phyloP scores from a whole-genome alignment of 495 filamentous ascomycete genomes.

The Saxispiralis lemnorum region DNA sequence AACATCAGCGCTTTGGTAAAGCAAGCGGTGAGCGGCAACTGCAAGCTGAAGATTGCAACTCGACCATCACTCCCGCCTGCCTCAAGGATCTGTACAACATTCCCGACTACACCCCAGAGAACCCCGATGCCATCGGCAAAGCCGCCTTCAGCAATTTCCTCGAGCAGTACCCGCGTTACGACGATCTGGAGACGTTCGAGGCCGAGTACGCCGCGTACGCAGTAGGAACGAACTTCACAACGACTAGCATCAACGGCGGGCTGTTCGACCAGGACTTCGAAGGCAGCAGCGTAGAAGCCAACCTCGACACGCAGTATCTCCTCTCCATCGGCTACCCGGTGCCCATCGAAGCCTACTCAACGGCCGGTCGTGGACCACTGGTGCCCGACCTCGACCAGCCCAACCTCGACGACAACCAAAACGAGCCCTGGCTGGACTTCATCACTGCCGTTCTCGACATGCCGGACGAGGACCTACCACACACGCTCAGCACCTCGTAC shows the following conservation, averaged over 20 bases:
- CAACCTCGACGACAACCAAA: constrained; percentile 15
- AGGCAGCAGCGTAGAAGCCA: constrained; percentile 25
- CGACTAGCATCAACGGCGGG: constrained; percentile 38
- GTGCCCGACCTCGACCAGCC: constrained; percentile 21
- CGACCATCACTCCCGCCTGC: constrained; percentile 38
- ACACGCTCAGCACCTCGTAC: constrained; percentile 26
- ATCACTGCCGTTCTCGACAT: constrained; percentile 21
- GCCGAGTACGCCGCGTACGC: constrained; percentile 28
- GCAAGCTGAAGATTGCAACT: constrained; percentile 30
- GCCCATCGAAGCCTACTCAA: constrained; percentile 19
- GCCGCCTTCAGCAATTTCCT: constrained; percentile 33
- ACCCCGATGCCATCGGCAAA: not conserved
- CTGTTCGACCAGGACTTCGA: not conserved
- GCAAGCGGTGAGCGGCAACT: constrained; percentile 6
- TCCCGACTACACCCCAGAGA: constrained; percentile 34
- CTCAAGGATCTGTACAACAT: constrained; percentile 43
- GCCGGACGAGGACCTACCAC: constrained; percentile 13
- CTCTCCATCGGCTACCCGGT: constrained; percentile 21
- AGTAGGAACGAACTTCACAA: constrained; percentile 40
- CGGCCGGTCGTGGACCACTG: constrained; percentile 24
- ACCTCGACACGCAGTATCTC: constrained; percentile 30
- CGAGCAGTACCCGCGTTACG: constrained; percentile 22
- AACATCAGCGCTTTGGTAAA: not conserved
- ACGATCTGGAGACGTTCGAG: constrained; percentile 20
- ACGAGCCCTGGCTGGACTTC: constrained; percentile 24